Base-by-base conservation (phyloP, 2,329 filamentous ascomycete species). In the Acrodontium crateriforme region DNA sequence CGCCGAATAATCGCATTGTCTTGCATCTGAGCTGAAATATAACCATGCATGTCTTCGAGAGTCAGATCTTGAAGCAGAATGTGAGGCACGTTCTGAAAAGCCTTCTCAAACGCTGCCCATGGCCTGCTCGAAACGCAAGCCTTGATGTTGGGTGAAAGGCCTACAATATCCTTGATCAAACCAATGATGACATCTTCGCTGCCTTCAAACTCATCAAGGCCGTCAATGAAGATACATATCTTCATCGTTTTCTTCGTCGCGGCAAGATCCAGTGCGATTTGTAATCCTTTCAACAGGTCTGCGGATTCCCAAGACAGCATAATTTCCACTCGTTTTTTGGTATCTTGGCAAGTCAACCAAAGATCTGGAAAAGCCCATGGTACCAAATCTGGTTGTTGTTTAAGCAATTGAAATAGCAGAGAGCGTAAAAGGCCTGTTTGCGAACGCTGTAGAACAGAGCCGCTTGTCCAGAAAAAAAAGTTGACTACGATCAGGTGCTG, bases 101-200 rank as follows among this genome's bases (percentile, higher is more conserved):
- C 16, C 14, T 11, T 12, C 14, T 12, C 15, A 21, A 22, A 17
- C 9, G 15, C 18, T 13, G 20, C 11, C 11, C 16, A 15, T 24
- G 27, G 27, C n/a, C 27, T 16, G 18, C 27, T 28, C 9, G 27
- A 28, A 6, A 28, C 27, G 22, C 27, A 28, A 14, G 22, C 9
- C 18, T 28, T 28, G 16, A 18, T 15, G 14, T 28, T 8, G 9
- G 27, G 18, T 9, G 9, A 13, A 4, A 12, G 10, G 6, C 9
- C 12, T n/a, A 21, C 14, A 18, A 13, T 20, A 16, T 16, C 14
- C 16, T 17, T 11, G n/a, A 28, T 15, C 10, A 17, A 12, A 5
- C 15, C 27, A 4, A 15, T 18, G 11, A 28, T 15, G 10, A 11
- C 11, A 12, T 21, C 12, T 10, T 28, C 11, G 18, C 14, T 18